These are phyloP conservation scores for Hypoxylon sp. DNA, from an alignment of 2,329 filamentous ascomycete species.

Conservation along the genomic window DNA sequence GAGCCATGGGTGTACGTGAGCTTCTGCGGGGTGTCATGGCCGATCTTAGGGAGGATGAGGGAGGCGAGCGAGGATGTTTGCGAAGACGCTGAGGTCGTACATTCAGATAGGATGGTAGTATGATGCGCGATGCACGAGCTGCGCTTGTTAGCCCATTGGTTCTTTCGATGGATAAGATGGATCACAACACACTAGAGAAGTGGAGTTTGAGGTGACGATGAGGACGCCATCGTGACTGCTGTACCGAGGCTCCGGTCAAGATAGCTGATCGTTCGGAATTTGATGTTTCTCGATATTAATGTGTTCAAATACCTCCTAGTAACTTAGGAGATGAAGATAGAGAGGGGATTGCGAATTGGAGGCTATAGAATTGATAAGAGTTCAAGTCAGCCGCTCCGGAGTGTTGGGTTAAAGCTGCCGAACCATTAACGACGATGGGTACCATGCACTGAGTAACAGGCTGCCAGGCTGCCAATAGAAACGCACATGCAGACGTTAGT, in stretches of 20 bases:
- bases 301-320: not conserved
- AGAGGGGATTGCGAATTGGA: constrained; percentile 12
- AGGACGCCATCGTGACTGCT: constrained; percentile 73
- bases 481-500: not conserved
- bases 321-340: constrained; percentile 2
- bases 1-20: constrained; percentile 93
- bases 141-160: constrained; percentile 38
- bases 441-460: constrained; percentile 7
- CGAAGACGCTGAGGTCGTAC: constrained; percentile 86
- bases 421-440: constrained; percentile 32
- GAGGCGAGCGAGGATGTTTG: constrained; percentile 90
- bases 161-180: constrained; percentile 30
- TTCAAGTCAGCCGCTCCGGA: constrained; percentile 26
- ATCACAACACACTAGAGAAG: constrained; percentile 75
- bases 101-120: constrained; percentile 92
- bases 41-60: constrained; percentile 94
- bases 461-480: constrained; percentile 2
- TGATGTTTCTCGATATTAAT: not conserved
- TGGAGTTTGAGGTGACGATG: constrained; percentile 74
- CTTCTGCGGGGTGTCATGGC: constrained; percentile 83
- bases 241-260: not conserved
- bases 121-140: constrained; percentile 96
- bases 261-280: not conserved
- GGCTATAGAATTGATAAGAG: constrained; percentile 18
- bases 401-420: constrained; percentile 26